Conservation (phyloP, 176 grass and related monocot genomes). For the Triticum dicoccoides region DNA sequence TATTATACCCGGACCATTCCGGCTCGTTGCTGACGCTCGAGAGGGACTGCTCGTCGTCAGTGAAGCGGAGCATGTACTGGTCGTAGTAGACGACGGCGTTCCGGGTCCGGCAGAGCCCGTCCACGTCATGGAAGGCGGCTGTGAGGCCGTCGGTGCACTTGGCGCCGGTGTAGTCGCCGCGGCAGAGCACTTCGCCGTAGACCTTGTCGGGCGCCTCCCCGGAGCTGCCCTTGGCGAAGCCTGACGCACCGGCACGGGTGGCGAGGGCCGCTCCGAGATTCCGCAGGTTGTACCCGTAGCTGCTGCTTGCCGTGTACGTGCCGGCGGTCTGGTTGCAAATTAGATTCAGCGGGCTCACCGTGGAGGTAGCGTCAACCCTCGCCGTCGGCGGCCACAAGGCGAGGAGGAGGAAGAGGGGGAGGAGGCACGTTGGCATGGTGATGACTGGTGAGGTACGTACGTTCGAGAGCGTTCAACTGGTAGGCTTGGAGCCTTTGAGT, state of each 20-base stretch:
- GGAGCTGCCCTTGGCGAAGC: not conserved
- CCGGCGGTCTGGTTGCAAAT: not conserved
- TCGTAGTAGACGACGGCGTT: conserved; percentile 30
- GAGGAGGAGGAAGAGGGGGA: not conserved
- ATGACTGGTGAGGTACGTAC: too few species aligned
- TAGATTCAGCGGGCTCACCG: not conserved
- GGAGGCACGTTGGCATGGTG: not conserved
- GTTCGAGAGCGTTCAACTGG: not conserved
- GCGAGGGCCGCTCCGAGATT: not conserved
- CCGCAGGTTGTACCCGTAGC: not conserved
- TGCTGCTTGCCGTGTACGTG: not conserved
- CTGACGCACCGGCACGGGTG: not conserved
- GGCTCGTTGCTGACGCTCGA: not conserved
- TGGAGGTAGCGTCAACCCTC: not conserved
- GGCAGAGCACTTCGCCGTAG: not conserved
- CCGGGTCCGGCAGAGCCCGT: not conserved
- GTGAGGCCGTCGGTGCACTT: not conserved
- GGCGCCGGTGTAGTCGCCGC: not conserved
- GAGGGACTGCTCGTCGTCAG: not conserved
- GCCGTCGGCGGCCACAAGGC: not conserved
- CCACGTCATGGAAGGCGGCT: not conserved
- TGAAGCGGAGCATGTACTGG: conserved; percentile 33
- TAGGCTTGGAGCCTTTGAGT: not conserved
- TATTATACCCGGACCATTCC: not conserved
- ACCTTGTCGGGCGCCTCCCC: not conserved